Base-by-base conservation (phyloP, 208 protist species). In the Acanthamoeba royreba region DNA sequence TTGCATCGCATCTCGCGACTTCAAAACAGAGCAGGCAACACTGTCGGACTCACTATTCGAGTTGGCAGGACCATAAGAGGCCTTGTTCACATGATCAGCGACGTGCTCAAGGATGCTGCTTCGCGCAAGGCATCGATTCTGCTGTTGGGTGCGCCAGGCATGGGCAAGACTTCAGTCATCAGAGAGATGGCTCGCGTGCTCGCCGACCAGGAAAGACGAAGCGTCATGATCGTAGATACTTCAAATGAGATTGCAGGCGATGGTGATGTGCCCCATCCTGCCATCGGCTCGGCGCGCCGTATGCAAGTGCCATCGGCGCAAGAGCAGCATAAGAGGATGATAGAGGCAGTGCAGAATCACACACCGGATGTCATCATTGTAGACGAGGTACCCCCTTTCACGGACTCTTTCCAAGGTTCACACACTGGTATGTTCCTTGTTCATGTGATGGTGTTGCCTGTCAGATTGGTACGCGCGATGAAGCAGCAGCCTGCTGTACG, bases 231-330 rank as follows among this genome's bases (percentile, higher is more conserved):
- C 19, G 98, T 99, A 13, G 98, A 99, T 93, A 99, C 98, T 0
- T 99, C 98, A 9, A 98, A 98, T 93, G 98, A 99, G 93, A 99
- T 99, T 85, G 98, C 97, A 7, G 98, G 98, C 40, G 98, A 98
- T 74, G 97, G 97, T 19, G 94, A 98, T 33, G 91, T 98, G 22
- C 97, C 98, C 15, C 93, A 99, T 94, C 95, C 97, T 8, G 98
- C 97, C 94, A 95, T 99, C 25, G 98, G 98, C 3, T 94, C 95
- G 13, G 98, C 98, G 53, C 96, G 98, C 7, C 97, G 98, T 47
- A 97, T 99, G 45, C 98, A 98, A 79, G 98, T 99, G 40, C 95
- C 96, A 4, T 79, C 86, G 13, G 96, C 97, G 25, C 89, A 96
- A 35, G 93, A 96, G 13, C 98, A 99, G 94, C 93, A 96, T 45